Conservation (phyloP, 2,329 filamentous ascomycete species). For the Eurotiales sp. region DNA sequence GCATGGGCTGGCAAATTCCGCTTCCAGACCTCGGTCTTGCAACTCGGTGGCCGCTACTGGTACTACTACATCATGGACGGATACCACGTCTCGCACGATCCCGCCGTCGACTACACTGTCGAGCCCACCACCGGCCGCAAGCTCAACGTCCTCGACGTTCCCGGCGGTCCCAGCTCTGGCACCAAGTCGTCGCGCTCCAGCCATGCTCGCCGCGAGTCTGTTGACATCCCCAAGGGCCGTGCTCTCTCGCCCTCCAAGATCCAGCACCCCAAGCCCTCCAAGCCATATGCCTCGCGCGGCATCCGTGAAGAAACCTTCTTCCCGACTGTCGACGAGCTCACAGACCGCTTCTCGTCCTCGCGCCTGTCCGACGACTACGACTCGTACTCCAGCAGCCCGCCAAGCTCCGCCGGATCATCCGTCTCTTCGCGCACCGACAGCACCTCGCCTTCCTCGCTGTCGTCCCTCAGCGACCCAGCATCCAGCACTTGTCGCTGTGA, state of each 20-base stretch:
- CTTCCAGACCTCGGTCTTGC: constrained; percentile 82
- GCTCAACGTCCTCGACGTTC: constrained; percentile 95
- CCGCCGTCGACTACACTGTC: constrained; percentile 78
- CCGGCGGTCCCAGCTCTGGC: constrained; percentile 47
- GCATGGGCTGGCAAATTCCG: constrained; percentile 96
- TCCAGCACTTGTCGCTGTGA: constrained; percentile 77
- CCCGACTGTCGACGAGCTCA: constrained; percentile 73
- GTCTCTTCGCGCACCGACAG: constrained; percentile 71
- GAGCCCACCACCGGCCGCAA: constrained; percentile 97
- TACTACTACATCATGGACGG: constrained; percentile 99
- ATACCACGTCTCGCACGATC: constrained; percentile 96
- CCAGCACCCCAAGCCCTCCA: constrained; percentile 82
- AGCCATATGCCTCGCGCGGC: constrained; percentile 80
- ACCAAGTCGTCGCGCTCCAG: constrained; percentile 20
- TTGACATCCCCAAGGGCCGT: constrained; percentile 81
- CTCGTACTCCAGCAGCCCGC: constrained; percentile 70
- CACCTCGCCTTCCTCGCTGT: constrained; percentile 58
- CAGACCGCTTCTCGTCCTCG: constrained; percentile 68
- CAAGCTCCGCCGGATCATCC: constrained; percentile 62
- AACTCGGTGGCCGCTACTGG: constrained; percentile 93
- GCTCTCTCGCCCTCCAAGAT: constrained; percentile 86
- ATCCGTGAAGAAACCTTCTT: constrained; percentile 76
- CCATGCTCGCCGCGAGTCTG: constrained; percentile 45
- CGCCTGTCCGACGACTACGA: constrained; percentile 68
- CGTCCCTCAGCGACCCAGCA: constrained; percentile 65